A percentile compares a stretch with the other conserved stretches of the same genome.
These are phyloP conservation scores for Solanum boliviense DNA, from an alignment of 257 asterid genomes.

Conservation along the genomic window DNA sequence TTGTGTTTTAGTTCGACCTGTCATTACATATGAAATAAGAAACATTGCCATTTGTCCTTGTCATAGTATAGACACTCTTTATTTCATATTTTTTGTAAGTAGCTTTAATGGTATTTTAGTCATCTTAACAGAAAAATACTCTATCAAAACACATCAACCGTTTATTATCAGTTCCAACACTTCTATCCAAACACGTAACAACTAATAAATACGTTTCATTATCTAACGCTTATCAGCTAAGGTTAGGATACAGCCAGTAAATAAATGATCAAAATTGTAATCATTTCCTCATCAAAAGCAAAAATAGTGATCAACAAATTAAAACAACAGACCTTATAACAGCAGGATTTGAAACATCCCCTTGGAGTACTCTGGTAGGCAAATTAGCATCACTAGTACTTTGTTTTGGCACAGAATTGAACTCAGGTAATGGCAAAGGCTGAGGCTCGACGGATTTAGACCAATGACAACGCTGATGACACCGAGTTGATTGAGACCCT, in stretches of 20 bases:
- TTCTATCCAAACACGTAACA: not conserved
- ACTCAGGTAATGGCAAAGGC: constrained; percentile 43
- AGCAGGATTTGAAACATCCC: constrained; percentile 8
- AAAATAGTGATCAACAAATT: not conserved
- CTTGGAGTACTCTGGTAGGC: constrained; percentile 7
- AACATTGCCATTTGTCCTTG: not conserved
- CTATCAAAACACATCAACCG: not conserved
- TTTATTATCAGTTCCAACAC: not conserved
- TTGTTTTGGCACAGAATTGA: not conserved
- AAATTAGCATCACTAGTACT: constrained; percentile 1
- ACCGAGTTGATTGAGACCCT: constrained; percentile 3
- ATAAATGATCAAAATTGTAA: not conserved
- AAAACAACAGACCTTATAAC: constrained; percentile 18
- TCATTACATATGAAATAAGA: too few species aligned
- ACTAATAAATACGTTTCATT: not conserved
- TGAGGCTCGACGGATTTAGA: constrained; percentile 60
- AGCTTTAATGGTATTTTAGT: not conserved
- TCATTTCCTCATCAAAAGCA: not conserved
- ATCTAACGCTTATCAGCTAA: not conserved
- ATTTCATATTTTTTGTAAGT: not conserved
- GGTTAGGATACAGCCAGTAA: not conserved
- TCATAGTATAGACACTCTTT: not conserved
- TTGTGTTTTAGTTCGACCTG: too few species aligned
- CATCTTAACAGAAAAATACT: not conserved
- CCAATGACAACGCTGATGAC: constrained; percentile 25